Base-by-base conservation (phyloP, 345 rosid genomes). In the Gossypium stocksii region DNA sequence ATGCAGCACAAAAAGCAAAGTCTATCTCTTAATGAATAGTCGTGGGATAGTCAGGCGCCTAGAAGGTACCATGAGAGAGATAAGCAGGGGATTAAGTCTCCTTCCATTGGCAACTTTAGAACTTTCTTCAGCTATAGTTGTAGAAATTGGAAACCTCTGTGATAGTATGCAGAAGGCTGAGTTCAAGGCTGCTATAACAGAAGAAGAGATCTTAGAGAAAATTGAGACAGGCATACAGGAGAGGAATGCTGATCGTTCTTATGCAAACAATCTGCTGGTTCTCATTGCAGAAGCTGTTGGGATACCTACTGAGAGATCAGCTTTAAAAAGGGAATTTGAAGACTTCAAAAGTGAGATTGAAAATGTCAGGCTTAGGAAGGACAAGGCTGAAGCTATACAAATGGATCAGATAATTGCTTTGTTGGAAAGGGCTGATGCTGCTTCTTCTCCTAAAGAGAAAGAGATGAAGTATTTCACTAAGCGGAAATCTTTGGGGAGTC, bases 321-420 rank as follows among this genome's bases (percentile, higher is more conserved):
- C 77, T 20, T 54, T 88, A 72, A 83, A 78, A 58, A 58, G 13
- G 34, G 63, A 58, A 58, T 58, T 58, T 58, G 63, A 58, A 58
- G 38, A 58, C 13, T 90, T 90, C 76, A 90, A 84, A 82, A 77
- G 74, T 70, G 94, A 90, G 78, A 85, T 84, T 80, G 91, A 89
- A 75, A 86, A 86, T 81, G 82, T 76, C 56, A 82, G 82, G 76
- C 81, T 88, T 73, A 83, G 81, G 78, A 90, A 88, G 81, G 83
- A 90, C 75, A 86, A 81, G 73, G 94, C 90, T 38, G 94, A 90
- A 81, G 86, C 89, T 71, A 82, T 90, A 77, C 94, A 88, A 80
- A 88, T 90, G 94, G 90, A 86, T 70, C 94, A 90, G 81, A 90
- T 90, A 48, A 88, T 86, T 77, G 85, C 90, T 81, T 81, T 90